A percentile compares a stretch with the other conserved stretches of the same genome.
Conservation (phyloP, 495 filamentous ascomycete genomes). For the Hypoxylon trugodes region DNA sequence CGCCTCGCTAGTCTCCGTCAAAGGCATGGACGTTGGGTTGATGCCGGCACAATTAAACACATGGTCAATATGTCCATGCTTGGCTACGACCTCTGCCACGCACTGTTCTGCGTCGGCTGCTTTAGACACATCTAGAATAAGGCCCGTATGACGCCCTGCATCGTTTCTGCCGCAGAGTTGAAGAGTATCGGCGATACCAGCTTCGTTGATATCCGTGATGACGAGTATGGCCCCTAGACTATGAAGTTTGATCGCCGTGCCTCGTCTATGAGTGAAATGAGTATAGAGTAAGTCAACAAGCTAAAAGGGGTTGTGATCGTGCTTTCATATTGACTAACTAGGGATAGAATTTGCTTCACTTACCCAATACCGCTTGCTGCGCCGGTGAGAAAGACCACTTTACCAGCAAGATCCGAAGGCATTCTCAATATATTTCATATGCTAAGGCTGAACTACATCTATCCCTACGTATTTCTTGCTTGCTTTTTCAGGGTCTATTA, state of each 20-base stretch:
- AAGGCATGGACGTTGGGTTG: slow-evolving; percentile 55
- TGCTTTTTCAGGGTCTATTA: slow-evolving; percentile 7
- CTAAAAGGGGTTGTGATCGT: no score
- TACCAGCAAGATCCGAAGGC: slow-evolving; percentile 46
- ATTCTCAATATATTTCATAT: slow-evolving; percentile 32
- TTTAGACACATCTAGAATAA: slow-evolving; percentile 51
- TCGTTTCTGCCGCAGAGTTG: slow-evolving; percentile 22
- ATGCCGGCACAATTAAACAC: slow-evolving; percentile 64
- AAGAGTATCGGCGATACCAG: slow-evolving; percentile 34
- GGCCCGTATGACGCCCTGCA: slow-evolving; percentile 36
- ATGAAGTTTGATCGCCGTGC: slow-evolving; percentile 56
- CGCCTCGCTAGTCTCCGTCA: slow-evolving; percentile 39
- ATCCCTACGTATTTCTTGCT: neutral
- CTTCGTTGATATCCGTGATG: slow-evolving; percentile 54
- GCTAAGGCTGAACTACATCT: neutral
- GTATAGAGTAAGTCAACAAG: neutral
- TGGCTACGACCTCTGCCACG: slow-evolving; percentile 41
- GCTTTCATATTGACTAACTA: no score
- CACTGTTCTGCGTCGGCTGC: slow-evolving; percentile 37
- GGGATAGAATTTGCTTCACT: slow-evolving; percentile 1
- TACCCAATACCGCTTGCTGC: slow-evolving; percentile 62
- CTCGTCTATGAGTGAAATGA: slow-evolving; percentile 43
- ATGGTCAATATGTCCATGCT: slow-evolving; percentile 50
- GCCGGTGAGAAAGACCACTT: slow-evolving; percentile 60
- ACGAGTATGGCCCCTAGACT: slow-evolving; percentile 54